Evolutionary conservation across 345 rosid species (phyloP), one percentile per base, ranked within the genome.

Genomic region (Moricandia moricandioides): DNA sequence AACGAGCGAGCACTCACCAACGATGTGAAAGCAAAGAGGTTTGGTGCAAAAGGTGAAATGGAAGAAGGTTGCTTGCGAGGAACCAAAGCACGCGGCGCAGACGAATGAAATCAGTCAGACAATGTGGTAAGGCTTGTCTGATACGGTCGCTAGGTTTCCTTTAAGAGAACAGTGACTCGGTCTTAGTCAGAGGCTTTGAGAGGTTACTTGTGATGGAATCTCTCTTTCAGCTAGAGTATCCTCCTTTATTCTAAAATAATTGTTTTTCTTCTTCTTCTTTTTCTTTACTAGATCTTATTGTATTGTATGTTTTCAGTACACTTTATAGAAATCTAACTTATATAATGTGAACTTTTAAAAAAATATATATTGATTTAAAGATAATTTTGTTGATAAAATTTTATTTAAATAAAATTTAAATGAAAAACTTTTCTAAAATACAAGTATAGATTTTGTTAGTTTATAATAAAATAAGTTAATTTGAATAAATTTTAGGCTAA

Each of bases 21-120:
- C 45, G 66, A 43, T 29, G 57, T 12, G 58, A 43, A 11, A 10
- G 43, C 7, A n/a, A 10, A 55, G 30, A 59, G 18, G 37, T 37
- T 21, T 8, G 64, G 34, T 34, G 71, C 16, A 40, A 21, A 1
- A 24, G 17, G 49, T 29, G 30, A 8, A 37, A 8, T 2, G 71
- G 30, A 67, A 55, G 12, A 34, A 7, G 62, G 52, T n/a, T 27
- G 65, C 43, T 71, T 31, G 49, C 2, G 47, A 45, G 57, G 67
- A 70, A 72, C 51, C 69, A 17, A 52, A 29, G 30, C 52, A 34
- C 26, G 62, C 76, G 76, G 76, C 76, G 76, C 76, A 6, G 47
- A 7, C 5, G 2, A 17, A 51, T n/a, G 47, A 31, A 26, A 52
- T 64, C 18, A 21, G 34, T 61, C 18, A 9, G 26, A 9, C 12